Conservation (phyloP, 1,139 yeast genomes). For the Magnusiomyces magnusii region DNA sequence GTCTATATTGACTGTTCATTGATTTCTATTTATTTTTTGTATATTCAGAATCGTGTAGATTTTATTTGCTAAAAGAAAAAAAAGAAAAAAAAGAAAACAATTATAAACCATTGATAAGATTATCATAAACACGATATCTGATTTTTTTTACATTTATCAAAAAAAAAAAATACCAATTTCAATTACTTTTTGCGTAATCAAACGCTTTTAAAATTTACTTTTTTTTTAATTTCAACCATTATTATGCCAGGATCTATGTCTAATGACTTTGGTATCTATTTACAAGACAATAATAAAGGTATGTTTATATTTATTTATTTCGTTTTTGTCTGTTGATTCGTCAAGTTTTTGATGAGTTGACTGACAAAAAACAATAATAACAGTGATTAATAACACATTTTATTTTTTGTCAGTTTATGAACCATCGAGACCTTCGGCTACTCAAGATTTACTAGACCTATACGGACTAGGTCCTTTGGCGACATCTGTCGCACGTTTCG, state of each 20-base stretch:
- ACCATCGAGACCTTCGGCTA: conserved; percentile 51
- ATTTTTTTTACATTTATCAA: no score
- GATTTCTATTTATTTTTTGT: background rate
- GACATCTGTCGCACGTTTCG: conserved; percentile 75
- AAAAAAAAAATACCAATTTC: no score
- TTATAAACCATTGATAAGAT: no score
- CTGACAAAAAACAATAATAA: background rate
- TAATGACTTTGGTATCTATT: conserved; percentile 13
- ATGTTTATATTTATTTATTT: background rate
- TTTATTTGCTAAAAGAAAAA: background rate
- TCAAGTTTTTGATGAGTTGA: no score
- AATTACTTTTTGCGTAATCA: no score
- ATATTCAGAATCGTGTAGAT: background rate
- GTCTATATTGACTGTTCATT: conserved; percentile 2
- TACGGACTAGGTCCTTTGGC: conserved; percentile 67
- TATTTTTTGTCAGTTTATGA: conserved; percentile 15
- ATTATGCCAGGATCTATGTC: conserved; percentile 16
- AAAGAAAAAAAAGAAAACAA: no score
- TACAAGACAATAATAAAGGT: conserved; percentile 1
- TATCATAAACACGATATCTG: no score
- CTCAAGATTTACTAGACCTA: conserved; percentile 57
- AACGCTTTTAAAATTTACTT: no score
- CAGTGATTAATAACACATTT: conserved; percentile 6
- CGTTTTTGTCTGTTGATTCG: no score
- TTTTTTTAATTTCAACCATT: background rate